Evolutionary conservation across 2,329 filamentous ascomycete species (phyloP).

Genomic region (Pleoardoris graminearum): DNA sequence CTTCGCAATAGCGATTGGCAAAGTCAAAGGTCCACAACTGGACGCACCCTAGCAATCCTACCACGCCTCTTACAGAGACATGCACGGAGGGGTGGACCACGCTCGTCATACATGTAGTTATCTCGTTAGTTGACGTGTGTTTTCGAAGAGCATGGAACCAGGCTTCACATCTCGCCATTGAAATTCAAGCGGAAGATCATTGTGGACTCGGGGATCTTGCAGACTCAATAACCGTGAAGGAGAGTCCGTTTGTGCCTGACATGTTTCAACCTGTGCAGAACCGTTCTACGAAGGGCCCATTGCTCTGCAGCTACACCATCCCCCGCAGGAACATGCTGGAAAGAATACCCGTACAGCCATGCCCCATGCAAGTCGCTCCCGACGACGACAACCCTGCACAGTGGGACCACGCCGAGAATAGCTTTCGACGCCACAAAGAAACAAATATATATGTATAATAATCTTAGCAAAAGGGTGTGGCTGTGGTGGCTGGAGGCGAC

Average conservation of each 20-base stretch:
- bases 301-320: background rate
- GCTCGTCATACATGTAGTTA: background rate
- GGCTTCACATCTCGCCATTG: background rate
- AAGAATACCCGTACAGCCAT: background rate
- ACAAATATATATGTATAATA: no score
- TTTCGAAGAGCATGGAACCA: no score
- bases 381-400: background rate
- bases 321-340: background rate
- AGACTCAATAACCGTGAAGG: background rate
- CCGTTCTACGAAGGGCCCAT: background rate
- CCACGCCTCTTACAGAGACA: no score
- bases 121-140: no score
- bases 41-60: no score
- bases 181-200: background rate
- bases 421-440: no score
- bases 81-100: no score
- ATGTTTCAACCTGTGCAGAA: background rate
- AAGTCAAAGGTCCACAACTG: constrained; percentile 15
- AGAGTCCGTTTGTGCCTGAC: background rate
- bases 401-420: background rate
- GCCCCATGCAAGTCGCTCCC: background rate
- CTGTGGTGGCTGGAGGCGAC: no score
- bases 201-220: no score
- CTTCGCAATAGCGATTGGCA: constrained; percentile 25
- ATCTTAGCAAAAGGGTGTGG: no score